A percentile compares a stretch with the other conserved stretches of the same genome.
Conservation (phyloP, 345 rosid species). For the Gossypium australe region DNA sequence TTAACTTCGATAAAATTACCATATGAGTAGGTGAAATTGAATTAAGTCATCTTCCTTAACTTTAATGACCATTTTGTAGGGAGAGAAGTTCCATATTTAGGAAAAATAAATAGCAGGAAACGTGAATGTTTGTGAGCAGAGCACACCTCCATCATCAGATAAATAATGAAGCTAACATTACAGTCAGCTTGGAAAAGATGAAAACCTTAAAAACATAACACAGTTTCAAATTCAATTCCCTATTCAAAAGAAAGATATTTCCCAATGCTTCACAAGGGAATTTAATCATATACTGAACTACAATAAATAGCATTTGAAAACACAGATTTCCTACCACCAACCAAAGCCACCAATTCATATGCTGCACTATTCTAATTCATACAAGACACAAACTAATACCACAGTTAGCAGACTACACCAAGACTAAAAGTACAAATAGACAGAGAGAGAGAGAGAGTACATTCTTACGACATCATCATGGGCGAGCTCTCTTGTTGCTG, state of each 20-base stretch:
- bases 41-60: background rate
- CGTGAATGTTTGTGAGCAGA: background rate
- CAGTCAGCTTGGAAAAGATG: no score
- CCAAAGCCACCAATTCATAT: conserved; percentile 5
- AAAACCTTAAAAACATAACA: no score
- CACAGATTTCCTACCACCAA: background rate
- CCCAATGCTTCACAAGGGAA: conserved; percentile 1
- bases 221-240: background rate
- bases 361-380: conserved; percentile 10
- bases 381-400: background rate
- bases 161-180: background rate
- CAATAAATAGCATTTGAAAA: background rate
- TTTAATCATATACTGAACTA: conserved; percentile 4
- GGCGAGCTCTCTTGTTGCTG: conserved; percentile 60
- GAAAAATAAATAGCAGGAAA: background rate
- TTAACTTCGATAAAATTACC: no score
- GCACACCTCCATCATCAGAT: background rate
- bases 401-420: background rate
- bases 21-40: no score
- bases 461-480: conserved; percentile 32
- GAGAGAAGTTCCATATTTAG: no score
- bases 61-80: background rate
- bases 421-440: background rate
- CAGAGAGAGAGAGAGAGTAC: background rate
- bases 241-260: background rate